Conservation (phyloP, 2,329 filamentous ascomycete species). For the Claviceps pusilla region DNA sequence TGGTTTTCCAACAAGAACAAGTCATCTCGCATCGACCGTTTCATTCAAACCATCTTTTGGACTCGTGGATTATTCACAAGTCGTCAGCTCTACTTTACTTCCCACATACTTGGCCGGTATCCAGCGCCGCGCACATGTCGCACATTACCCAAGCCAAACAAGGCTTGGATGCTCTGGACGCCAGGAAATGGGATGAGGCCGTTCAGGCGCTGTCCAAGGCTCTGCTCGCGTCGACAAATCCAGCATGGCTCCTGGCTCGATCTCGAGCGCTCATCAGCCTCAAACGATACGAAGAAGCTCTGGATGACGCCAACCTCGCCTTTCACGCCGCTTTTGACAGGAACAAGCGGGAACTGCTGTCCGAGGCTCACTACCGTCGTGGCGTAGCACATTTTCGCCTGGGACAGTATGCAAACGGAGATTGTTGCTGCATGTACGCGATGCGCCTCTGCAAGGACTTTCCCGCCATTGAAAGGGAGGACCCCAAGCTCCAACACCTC, state of each 20-base stretch:
- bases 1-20: neutral
- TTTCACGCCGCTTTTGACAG: constrained; percentile 49
- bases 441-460: constrained; percentile 23
- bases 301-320: constrained; percentile 55
- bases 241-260: constrained; percentile 67
- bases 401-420: constrained; percentile 58
- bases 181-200: constrained; percentile 50
- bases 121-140: constrained; percentile 28
- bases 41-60: neutral
- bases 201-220: constrained; percentile 54
- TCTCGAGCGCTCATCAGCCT: constrained; percentile 62
- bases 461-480: constrained; percentile 17
- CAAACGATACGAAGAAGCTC: constrained; percentile 44
- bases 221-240: constrained; percentile 49
- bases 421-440: constrained; percentile 50
- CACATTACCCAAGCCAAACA: constrained; percentile 33
- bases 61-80: neutral
- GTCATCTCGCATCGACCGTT: neutral
- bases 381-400: constrained; percentile 59
- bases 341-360: constrained; percentile 59
- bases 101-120: neutral
- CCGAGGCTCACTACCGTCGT: constrained; percentile 68
- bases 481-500: constrained; percentile 16
- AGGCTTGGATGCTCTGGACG: constrained; percentile 51
- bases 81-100: neutral